Base-by-base conservation (phyloP, 2,329 filamentous ascomycete genomes). In the Paraconiothyrium brasiliense region DNA sequence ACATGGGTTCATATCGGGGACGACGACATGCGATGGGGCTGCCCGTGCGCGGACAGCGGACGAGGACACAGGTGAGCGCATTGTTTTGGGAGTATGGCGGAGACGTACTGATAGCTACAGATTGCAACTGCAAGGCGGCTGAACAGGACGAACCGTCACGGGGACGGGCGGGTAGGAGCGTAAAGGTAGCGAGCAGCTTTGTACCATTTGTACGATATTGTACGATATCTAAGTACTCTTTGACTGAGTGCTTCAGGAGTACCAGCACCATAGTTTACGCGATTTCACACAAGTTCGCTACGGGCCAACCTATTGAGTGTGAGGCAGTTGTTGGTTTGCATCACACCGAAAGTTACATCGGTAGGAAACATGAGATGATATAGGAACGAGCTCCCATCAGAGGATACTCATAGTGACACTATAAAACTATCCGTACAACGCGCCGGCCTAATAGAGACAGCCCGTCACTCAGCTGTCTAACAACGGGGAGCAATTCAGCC, bases 21-120 rank as follows among this genome's bases (percentile, higher is more conserved):
- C 89, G 92, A 78, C 85, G 95, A 68, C 95, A 99, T 83, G 94
- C 94, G 60, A 94, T 98, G 90, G 88, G 90, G 63, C 81, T 98
- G 82, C 95, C 95, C 4, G 94, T 95, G 57, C 87, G 95, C 69
- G 95, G 95, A 70, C 95, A 99, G 82, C 88, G 86, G 71, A 98
- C 95, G 62, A 90, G 92, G 76, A 92, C 84, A 76, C 94, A 91
- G 84, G 39, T 41, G 39, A 41, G 39, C 14, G 39, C 39, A 41
- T 41, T 2, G 39, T 41, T n/a, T 41, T 2, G 16, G 16, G 39
- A n/a, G n/a, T 22, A 24, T 57, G 62, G 57, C 63, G 73, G 59
- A 72, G 49, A 30, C 35, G 41, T 13, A 41, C 39, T 41, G 39
- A 41, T 14, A 16, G n/a, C n/a, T 30, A 39, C 66, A 88, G 86